Percentiles rank a stretch among this genome's conserved stretches.
phyloP scores from a whole-genome alignment of 495 filamentous ascomycete species.

The Cryomyces minteri region DNA sequence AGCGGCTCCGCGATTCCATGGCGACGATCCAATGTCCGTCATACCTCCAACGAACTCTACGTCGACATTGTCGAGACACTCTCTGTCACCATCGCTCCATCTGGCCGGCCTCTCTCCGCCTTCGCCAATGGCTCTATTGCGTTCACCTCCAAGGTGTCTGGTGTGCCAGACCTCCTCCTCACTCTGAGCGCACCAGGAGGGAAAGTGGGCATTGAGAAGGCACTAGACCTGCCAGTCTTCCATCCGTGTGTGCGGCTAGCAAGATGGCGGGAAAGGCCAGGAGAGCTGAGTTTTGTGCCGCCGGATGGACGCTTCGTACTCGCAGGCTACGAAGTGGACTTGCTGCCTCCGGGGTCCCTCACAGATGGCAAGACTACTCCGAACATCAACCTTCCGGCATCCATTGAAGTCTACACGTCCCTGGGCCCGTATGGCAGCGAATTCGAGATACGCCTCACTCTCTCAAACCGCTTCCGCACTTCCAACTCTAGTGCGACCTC shows the following conservation, averaged over 20 bases:
- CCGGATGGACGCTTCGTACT: slow-evolving; percentile 92
- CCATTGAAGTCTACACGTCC: slow-evolving; percentile 61
- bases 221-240: slow-evolving; percentile 82
- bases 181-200: slow-evolving; percentile 55
- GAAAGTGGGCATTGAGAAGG: slow-evolving; percentile 39
- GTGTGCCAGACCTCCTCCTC: slow-evolving; percentile 74
- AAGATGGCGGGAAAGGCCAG: slow-evolving; percentile 70
- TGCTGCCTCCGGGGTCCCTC: slow-evolving; percentile 31
- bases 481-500: slow-evolving; percentile 4
- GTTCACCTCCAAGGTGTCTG: slow-evolving; percentile 87
- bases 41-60: slow-evolving; percentile 94
- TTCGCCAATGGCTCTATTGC: slow-evolving; percentile 85
- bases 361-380: slow-evolving; percentile 12
- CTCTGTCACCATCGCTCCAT: slow-evolving; percentile 71
- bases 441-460: slow-evolving; percentile 69
- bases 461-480: slow-evolving; percentile 36
- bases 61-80: slow-evolving; percentile 90
- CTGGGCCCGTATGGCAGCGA: slow-evolving; percentile 58
- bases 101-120: slow-evolving; percentile 68
- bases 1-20: slow-evolving; percentile 49
- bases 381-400: slow-evolving; percentile 63
- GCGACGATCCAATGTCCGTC: slow-evolving; percentile 79
- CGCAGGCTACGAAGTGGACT: slow-evolving; percentile 85
- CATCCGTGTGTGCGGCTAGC: slow-evolving; percentile 85
- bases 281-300: slow-evolving; percentile 84